Evolutionary conservation across 2,329 filamentous ascomycete genomes (phyloP), one percentile per base, ranked within the genome.

Genomic region (Rhinocladiella similis): DNA sequence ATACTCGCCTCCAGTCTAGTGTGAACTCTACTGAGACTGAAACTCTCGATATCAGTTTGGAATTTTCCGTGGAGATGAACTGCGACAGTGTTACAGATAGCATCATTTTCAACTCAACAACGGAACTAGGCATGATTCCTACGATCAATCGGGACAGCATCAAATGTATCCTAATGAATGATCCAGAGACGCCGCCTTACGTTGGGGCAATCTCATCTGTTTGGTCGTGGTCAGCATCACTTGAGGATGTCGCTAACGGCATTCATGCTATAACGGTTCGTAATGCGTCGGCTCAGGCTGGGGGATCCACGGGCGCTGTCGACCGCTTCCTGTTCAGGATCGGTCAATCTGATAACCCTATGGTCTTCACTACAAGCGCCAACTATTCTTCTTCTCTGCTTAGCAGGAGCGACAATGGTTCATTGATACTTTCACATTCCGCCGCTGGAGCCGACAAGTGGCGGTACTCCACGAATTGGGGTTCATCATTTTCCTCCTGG

Each of bases 321-420:
- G 84, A 88, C 59, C 79, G 81, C 56, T 85, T 87, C 68, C 72
- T 87, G 60, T 73, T 87, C 63, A 82, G 84, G 14, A 73, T 86
- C 48, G 85, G 84, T 35, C 74, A 80, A 58, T 64, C 63, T 3
- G 73, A 81, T 57, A 87, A 87, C 65, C 83, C 84, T 0, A 78
- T 87, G 47, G 74, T 85, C 0, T 86, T 84, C 63, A 80, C 81
- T 0, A 63, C 63, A 4, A 68, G 71, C 1, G 81, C 82, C 25
- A 86, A 86, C 64, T 87, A 86, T 68, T 83, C 83, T 4, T 73
- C 71, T 5, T 74, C 72, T 3, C 73, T 87, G 1, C 72, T 87
- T 14, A 71, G 68, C 33, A 62, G 58, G 49, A 69, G 75, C 46
- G 67, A 77, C 25, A 64, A 69, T 1, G 70, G 77, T 14, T 70